Conservation (phyloP, 176 grass and related monocot species). For the Avena insularis region DNA sequence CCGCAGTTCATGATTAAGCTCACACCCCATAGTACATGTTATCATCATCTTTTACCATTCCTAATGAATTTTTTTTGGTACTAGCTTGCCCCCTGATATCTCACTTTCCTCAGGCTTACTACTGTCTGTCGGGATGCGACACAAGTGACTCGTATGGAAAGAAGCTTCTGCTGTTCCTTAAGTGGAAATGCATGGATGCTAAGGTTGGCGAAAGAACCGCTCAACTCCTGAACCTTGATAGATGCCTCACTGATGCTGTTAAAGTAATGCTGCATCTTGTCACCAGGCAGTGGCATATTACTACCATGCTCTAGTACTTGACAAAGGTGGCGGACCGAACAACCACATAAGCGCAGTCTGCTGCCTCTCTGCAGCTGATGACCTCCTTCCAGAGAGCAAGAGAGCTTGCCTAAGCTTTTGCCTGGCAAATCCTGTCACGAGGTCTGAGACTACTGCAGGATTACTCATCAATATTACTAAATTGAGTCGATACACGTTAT, state of each 20-base stretch:
- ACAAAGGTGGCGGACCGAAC: slow-evolving; percentile 71
- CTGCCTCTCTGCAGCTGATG: slow-evolving; percentile 88
- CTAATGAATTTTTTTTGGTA: not conserved
- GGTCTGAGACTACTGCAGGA: slow-evolving; percentile 44
- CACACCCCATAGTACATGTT: not conserved
- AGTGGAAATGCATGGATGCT: slow-evolving; percentile 96
- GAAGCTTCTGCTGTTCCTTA: slow-evolving; percentile 89
- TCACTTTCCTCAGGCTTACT: slow-evolving; percentile 71
- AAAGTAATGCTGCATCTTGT: slow-evolving; percentile 24
- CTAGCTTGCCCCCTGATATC: not conserved
- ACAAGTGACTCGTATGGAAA: slow-evolving; percentile 77
- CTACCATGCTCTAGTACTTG: slow-evolving; percentile 80
- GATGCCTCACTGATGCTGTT: slow-evolving; percentile 2
- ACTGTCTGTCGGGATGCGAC: slow-evolving; percentile 81
- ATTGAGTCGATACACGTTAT: not conserved
- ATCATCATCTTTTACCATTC: not conserved
- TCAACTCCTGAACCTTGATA: not conserved
- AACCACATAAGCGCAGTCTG: slow-evolving; percentile 77
- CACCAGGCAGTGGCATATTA: slow-evolving; percentile 87
- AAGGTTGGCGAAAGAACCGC: slow-evolving; percentile 61
- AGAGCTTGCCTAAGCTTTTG: slow-evolving; percentile 90
- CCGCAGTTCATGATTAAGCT: not conserved
- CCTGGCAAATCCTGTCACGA: slow-evolving; percentile 79
- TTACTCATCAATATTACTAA: not conserved
- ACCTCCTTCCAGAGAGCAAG: slow-evolving; percentile 81